phyloP scores from a whole-genome alignment of 148 eudicot genomes.

The Vaccinium vitisidaea region DNA sequence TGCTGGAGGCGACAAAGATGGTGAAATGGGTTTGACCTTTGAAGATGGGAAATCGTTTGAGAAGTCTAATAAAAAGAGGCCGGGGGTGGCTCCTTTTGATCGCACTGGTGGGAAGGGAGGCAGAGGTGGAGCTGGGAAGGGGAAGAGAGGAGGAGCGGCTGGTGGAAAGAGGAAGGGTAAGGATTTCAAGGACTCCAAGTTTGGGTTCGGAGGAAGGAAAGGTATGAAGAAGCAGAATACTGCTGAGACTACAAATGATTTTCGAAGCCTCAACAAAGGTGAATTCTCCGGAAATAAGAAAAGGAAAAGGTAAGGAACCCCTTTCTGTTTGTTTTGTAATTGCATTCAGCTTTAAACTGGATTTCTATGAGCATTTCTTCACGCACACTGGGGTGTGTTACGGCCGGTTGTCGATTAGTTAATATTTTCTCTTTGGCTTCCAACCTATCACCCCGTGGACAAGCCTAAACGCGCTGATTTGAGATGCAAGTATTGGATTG shows the following conservation, averaged over 20 bases:
- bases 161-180: conserved; percentile 58
- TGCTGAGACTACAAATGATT: conserved; percentile 68
- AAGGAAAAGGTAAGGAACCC: conserved; percentile 36
- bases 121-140: conserved; percentile 34
- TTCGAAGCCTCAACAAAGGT: conserved; percentile 45
- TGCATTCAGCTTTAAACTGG: neutral
- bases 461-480: neutral
- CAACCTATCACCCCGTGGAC: neutral
- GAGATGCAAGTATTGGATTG: neutral
- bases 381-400: neutral
- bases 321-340: neutral
- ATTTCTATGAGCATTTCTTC: neutral
- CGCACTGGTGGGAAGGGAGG: conserved; percentile 77
- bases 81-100: conserved; percentile 69
- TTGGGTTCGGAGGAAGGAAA: conserved; percentile 85
- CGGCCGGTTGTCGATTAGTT: neutral
- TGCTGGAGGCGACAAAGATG: conserved; percentile 44
- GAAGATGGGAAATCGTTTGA: conserved; percentile 56
- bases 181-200: conserved; percentile 61
- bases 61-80: conserved; percentile 57
- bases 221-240: conserved; percentile 85
- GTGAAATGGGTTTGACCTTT: conserved; percentile 57
- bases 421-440: neutral
- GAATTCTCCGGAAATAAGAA: conserved; percentile 46
- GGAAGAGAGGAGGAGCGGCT: conserved; percentile 39